Base-by-base conservation (phyloP, 176 grass and related monocot genomes). In the Thinopyrum elongatum region DNA sequence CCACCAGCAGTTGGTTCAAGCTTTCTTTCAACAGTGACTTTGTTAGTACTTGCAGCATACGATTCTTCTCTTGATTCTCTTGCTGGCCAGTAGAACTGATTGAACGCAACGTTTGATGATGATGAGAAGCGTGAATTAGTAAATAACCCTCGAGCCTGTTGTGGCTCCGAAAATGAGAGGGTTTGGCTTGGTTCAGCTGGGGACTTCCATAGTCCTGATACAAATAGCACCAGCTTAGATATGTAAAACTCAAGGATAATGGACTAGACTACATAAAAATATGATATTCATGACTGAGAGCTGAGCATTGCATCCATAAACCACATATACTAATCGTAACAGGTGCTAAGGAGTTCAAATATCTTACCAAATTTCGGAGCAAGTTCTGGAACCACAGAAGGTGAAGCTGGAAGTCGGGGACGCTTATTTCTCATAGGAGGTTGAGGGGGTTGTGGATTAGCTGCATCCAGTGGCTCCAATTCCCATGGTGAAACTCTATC, bases 401-500 rank as follows among this genome's bases (percentile, higher is more conserved):
- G 55, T 84, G 86, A 89, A 82, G 84, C 55, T 70, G 83, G 66
- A 15, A 88, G 88, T 41, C 93, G 81, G 89, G 93, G 67, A 27
- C 96, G 93, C 78, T 98, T 98, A 86, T 84, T 87, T 46, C 90
- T 87, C 62, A 63, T 60, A 34, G 81, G 82, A 87, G 86, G 84
- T 82, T 95, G 96, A 76, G 88, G 58, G 46, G 79, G 70, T 82
- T 91, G 92, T 15, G 13, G 82, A 77, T 85, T 90, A 83, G 81
- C 71, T 69, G 86, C 77, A 74, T 90, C 87, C 64, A 98, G 35
- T 63, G 96, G 92, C 68, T 98, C 96, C 26, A 94, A 77, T 74
- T 95, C 96, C 96, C 96, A 98, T 57, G 96, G 90, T 61, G 96
- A 98, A 78, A 98, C 85, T 89, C 87, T 87, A 28, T 94, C 93